phyloP scores from a whole-genome alignment of 345 rosid species.

The Durio zibethinus region DNA sequence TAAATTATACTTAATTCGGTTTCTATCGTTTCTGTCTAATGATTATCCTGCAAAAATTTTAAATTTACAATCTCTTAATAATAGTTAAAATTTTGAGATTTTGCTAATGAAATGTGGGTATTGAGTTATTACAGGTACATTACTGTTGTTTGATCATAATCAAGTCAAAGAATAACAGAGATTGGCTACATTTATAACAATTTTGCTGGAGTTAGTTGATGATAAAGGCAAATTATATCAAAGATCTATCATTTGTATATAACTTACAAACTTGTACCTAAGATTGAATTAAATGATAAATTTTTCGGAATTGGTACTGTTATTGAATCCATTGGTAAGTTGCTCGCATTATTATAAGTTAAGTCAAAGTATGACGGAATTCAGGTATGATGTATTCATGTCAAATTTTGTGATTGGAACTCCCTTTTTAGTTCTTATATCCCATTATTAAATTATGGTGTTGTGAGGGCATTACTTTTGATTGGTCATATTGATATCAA shows the following conservation, averaged over 20 bases:
- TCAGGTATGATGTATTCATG: slow-evolving; percentile 5
- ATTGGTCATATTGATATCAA: not conserved
- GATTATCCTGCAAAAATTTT: slow-evolving; percentile 18
- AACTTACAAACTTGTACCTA: not conserved
- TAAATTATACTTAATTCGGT: slow-evolving; percentile 18
- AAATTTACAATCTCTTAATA: slow-evolving; percentile 13
- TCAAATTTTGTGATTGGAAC: not conserved
- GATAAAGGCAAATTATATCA: slow-evolving; percentile 14
- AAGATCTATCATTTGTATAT: not conserved
- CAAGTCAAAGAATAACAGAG: slow-evolving; percentile 33
- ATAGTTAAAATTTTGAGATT: slow-evolving; percentile 23
- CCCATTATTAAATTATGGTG: not conserved
- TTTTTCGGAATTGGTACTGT: not conserved
- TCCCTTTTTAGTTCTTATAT: too few species aligned
- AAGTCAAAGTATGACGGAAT: slow-evolving; percentile 3
- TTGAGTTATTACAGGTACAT: slow-evolving; percentile 47
- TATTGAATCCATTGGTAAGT: slow-evolving; percentile 17
- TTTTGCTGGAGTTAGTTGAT: slow-evolving; percentile 15
- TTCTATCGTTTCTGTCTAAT: slow-evolving; percentile 14
- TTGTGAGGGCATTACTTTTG: not conserved
- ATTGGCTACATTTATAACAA: slow-evolving; percentile 23
- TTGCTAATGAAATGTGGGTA: slow-evolving; percentile 35
- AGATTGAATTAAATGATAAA: slow-evolving; percentile 9
- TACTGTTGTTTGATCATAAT: slow-evolving; percentile 22
- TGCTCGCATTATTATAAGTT: not conserved